These are phyloP conservation scores for Alternaria novae-zelandiae DNA, from an alignment of 2,329 filamentous ascomycete species.

Conservation along the genomic window DNA sequence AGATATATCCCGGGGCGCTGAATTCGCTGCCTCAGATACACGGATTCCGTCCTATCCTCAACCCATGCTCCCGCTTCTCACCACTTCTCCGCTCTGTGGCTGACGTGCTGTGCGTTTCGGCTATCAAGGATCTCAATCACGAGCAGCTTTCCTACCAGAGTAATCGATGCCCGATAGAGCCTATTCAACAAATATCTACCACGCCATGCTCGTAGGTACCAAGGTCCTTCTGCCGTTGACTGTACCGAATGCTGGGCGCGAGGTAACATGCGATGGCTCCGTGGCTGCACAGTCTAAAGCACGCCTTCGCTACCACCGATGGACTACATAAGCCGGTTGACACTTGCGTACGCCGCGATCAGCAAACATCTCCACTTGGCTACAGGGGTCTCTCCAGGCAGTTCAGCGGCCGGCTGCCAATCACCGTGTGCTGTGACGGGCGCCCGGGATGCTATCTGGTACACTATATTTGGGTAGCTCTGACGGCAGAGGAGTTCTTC, in stretches of 20 bases:
- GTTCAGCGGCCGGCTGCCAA: slow-evolving; percentile 35
- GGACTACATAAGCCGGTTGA: slow-evolving; percentile 35
- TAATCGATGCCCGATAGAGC: slow-evolving; percentile 26
- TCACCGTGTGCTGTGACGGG: slow-evolving; percentile 31
- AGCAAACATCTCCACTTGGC: slow-evolving; percentile 47
- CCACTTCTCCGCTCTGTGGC: slow-evolving; percentile 30
- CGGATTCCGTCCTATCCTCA: slow-evolving; percentile 22
- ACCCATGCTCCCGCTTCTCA: slow-evolving; percentile 29
- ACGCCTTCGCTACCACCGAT: slow-evolving; percentile 28
- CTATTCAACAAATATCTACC: slow-evolving; percentile 16
- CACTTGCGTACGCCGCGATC: slow-evolving; percentile 35
- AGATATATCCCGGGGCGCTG: slow-evolving; percentile 5
- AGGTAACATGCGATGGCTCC: slow-evolving; percentile 7
- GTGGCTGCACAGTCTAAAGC: slow-evolving; percentile 32
- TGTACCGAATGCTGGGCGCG: slow-evolving; percentile 17
- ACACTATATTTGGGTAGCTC: slow-evolving; percentile 40
- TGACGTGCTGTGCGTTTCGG: slow-evolving; percentile 42
- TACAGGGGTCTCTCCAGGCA: slow-evolving; percentile 40
- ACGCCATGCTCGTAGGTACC: slow-evolving; percentile 5
- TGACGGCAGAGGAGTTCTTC: slow-evolving; percentile 32
- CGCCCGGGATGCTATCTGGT: slow-evolving; percentile 33
- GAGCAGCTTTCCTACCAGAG: slow-evolving; percentile 13
- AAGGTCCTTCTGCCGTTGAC: slow-evolving; percentile 20
- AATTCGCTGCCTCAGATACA: slow-evolving; percentile 26
- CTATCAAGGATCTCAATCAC: slow-evolving; percentile 27